phyloP scores from a whole-genome alignment of 2,329 filamentous ascomycete species.

The Grosmannia huntii region DNA sequence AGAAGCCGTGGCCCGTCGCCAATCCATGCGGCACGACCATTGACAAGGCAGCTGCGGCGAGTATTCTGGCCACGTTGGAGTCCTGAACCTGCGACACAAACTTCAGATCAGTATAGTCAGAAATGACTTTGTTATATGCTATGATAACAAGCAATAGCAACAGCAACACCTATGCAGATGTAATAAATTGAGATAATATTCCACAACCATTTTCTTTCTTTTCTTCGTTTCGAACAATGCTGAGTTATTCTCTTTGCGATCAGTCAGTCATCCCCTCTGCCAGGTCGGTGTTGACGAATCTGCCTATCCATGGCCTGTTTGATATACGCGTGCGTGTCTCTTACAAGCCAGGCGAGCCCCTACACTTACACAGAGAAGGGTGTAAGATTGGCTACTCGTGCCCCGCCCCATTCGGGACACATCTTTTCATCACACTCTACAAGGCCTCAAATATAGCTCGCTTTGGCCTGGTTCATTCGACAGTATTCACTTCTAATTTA shows the following conservation, averaged over 20 bases:
- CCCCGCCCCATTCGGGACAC: no score
- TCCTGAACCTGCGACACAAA: neutral
- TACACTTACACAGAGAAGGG: neutral
- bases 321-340: neutral
- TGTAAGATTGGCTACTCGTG: neutral
- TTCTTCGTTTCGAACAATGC: neutral
- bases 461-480: no score
- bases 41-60: neutral
- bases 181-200: no score
- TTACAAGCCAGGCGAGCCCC: neutral
- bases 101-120: neutral
- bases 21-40: neutral
- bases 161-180: no score
- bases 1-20: neutral
- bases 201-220: no score
- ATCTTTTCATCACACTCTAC: no score
- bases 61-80: neutral
- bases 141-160: no score
- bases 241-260: neutral
- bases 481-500: no score
- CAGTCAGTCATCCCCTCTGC: neutral
- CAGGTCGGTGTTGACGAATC: neutral
- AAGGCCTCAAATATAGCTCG: no score
- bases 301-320: neutral
- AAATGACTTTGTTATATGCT: no score